phyloP scores from a whole-genome alignment of 2,329 filamentous ascomycete genomes.

The Myriangium duriaei region DNA sequence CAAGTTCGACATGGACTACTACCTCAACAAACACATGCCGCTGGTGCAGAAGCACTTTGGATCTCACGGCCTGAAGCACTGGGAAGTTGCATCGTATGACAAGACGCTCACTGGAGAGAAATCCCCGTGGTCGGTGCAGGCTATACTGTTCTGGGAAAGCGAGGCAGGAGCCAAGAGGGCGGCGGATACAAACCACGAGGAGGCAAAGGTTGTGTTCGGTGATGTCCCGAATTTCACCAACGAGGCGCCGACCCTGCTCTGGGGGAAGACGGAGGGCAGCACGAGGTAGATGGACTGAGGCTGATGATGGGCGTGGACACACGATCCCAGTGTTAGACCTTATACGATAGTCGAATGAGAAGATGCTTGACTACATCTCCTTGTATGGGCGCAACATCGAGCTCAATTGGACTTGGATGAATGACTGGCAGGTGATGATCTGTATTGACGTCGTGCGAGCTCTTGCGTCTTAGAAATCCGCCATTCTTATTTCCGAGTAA shows the following conservation, averaged over 20 bases:
- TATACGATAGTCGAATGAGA: no score
- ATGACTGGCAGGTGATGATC: no score
- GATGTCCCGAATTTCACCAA: background rate
- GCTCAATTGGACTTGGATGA: no score
- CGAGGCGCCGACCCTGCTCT: background rate
- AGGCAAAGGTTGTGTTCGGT: background rate
- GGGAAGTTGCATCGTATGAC: slow-evolving; percentile 13
- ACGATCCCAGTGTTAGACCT: no score
- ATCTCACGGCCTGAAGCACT: slow-evolving; percentile 24
- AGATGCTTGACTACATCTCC: no score
- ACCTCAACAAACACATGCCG: slow-evolving; percentile 31
- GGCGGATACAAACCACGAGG: slow-evolving; percentile 10
- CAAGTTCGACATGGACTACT: slow-evolving; percentile 35
- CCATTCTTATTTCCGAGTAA: no score
- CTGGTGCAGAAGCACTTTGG: slow-evolving; percentile 28
- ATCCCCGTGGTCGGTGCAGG: background rate
- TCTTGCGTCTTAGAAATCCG: no score
- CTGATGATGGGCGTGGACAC: no score
- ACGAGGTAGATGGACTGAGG: no score
- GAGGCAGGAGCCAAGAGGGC: slow-evolving; percentile 13
- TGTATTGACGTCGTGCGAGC: no score
- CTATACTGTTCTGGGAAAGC: slow-evolving; percentile 13
- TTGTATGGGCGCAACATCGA: no score
- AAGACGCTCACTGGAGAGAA: slow-evolving; percentile 2
- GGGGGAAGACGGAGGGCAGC: background rate